Evolutionary conservation across 116 monocot species (phyloP).

Genomic region (Trichopus zeylanicus): DNA sequence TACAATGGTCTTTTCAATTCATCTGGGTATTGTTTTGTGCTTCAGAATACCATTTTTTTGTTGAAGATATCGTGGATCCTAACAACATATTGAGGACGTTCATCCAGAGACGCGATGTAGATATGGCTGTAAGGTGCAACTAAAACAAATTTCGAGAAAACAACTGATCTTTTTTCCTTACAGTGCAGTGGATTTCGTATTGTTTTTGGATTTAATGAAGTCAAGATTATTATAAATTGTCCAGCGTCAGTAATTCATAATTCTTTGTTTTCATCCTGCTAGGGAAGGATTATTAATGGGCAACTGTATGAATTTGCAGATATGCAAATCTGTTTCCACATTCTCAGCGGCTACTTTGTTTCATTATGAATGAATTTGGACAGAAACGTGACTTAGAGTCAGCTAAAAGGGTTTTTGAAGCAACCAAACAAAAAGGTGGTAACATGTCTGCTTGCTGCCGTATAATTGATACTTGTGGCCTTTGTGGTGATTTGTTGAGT

Average conservation of each 20-base stretch:
- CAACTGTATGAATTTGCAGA: slow-evolving; percentile 38
- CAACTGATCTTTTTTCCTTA: neutral
- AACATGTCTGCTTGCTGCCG: slow-evolving; percentile 79
- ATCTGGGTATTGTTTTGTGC: neutral
- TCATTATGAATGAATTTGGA: slow-evolving; percentile 70
- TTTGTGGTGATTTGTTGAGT: slow-evolving; percentile 60
- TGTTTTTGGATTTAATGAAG: neutral
- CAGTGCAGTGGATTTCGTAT: neutral
- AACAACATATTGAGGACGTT: neutral
- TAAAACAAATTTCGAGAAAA: no score
- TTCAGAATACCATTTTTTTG: neutral
- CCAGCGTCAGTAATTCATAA: neutral
- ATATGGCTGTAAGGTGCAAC: neutral
- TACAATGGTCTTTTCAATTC: neutral
- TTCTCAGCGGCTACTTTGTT: slow-evolving; percentile 62
- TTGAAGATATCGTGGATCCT: neutral
- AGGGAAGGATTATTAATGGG: neutral
- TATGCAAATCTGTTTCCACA: slow-evolving; percentile 72
- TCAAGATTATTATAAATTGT: neutral
- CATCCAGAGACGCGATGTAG: neutral
- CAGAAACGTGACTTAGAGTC: slow-evolving; percentile 61
- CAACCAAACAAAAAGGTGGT: slow-evolving; percentile 39
- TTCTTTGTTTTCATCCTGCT: neutral
- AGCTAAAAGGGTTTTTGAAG: slow-evolving; percentile 58
- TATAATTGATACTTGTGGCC: slow-evolving; percentile 83